Percentiles rank a stretch among this genome's conserved stretches.
Evolutionary conservation across 2,329 filamentous ascomycete genomes (phyloP).

Genomic region (Cordyceps fumosorosea): DNA sequence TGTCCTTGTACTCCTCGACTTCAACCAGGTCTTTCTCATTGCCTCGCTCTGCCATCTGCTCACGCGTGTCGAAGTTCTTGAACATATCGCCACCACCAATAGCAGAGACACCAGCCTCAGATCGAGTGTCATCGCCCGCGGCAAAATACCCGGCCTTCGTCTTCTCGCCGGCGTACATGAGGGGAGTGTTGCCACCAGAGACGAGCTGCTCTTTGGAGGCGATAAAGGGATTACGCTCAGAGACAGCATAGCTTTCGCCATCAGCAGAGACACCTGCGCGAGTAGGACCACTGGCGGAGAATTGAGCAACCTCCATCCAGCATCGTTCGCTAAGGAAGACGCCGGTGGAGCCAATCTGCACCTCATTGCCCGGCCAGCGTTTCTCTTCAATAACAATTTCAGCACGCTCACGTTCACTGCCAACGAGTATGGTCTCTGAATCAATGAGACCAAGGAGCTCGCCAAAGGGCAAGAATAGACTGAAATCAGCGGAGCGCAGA

Average conservation of each 20-base stretch:
- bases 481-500: conserved; percentile 89
- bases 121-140: conserved; percentile 68
- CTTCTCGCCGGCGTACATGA: conserved; percentile 65
- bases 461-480: conserved; percentile 87
- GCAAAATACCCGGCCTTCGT: conserved; percentile 75
- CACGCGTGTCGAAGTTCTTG: conserved; percentile 86
- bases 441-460: conserved; percentile 91
- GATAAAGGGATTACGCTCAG: conserved; percentile 42
- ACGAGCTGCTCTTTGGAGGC: conserved; percentile 56
- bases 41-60: conserved; percentile 91
- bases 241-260: conserved; percentile 48
- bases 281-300: conserved; percentile 50
- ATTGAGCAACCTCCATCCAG: conserved; percentile 83
- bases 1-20: conserved; percentile 76
- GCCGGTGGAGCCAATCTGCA: conserved; percentile 82
- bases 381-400: conserved; percentile 89
- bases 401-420: conserved; percentile 85
- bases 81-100: conserved; percentile 96
- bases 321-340: conserved; percentile 93
- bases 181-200: conserved; percentile 47
- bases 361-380: conserved; percentile 88
- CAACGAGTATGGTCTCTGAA: conserved; percentile 76
- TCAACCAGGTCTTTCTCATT: conserved; percentile 87
- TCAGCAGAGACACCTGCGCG: conserved; percentile 53
- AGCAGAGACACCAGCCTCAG: conserved; percentile 86